Evolutionary conservation across 176 grass and related monocot species (phyloP).

Genomic region (Triticum turgidum): DNA sequence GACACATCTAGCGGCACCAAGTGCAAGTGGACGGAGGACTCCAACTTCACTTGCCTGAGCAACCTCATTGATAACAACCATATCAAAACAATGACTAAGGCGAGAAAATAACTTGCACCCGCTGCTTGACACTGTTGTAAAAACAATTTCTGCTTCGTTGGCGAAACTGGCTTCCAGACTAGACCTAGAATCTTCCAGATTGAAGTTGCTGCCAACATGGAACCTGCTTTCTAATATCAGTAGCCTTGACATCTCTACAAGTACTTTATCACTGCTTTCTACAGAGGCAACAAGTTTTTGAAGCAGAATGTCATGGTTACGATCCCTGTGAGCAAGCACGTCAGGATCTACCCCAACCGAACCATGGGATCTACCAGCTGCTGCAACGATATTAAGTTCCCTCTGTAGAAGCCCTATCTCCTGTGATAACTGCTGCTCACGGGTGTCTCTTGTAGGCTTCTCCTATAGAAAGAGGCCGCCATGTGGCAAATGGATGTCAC

Average conservation of each 20-base stretch:
- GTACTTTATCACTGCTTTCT: constrained; percentile 89
- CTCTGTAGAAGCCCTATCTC: constrained; percentile 75
- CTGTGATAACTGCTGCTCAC: constrained; percentile 73
- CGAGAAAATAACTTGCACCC: constrained; percentile 96
- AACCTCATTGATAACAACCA: constrained; percentile 99
- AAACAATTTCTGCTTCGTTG: constrained; percentile 99
- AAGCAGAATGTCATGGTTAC: constrained; percentile 71
- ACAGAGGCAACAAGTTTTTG: constrained; percentile 88
- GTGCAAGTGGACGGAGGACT: constrained; percentile 80
- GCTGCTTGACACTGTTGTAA: constrained; percentile 97
- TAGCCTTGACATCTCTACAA: constrained; percentile 95
- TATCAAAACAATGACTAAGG: constrained; percentile 96
- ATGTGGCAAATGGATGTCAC: no score
- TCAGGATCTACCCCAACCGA: constrained; percentile 99
- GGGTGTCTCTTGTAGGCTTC: not conserved
- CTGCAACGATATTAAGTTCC: constrained; percentile 74
- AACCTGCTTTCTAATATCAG: constrained; percentile 87
- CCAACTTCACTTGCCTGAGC: constrained; percentile 99
- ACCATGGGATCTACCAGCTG: constrained; percentile 81
- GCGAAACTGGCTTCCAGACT: constrained; percentile 96
- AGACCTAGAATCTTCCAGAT: constrained; percentile 91
- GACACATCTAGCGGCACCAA: constrained; percentile 96
- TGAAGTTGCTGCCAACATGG: constrained; percentile 77
- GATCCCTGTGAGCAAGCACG: constrained; percentile 78
- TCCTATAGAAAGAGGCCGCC: no score